These are phyloP conservation scores for Boletus holoroseus DNA, from an alignment of 1,284 basidiomycete genomes.

Conservation along the genomic window DNA sequence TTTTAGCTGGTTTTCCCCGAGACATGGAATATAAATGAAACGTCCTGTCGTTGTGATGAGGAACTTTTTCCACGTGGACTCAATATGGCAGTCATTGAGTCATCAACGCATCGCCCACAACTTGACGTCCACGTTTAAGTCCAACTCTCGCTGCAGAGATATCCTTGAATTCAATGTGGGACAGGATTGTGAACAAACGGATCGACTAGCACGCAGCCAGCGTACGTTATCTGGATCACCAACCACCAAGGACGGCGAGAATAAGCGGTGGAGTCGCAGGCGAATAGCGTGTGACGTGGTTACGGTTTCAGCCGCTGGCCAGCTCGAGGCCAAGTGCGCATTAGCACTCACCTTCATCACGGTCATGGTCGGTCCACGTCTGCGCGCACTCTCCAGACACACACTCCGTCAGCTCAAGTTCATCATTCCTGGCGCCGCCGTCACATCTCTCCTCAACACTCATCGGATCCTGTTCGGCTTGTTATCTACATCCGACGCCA, in stretches of 20 bases:
- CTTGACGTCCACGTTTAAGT: too few relatives aligned
- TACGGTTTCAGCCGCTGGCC: conserved; percentile 13
- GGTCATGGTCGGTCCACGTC: conserved; percentile 18
- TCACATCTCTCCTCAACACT: conserved; percentile 59
- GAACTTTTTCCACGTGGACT: conserved; percentile 2
- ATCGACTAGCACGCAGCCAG: not conserved
- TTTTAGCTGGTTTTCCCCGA: conserved; percentile 30
- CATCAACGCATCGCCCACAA: not conserved
- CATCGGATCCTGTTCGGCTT: conserved; percentile 46
- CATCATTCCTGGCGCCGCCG: conserved; percentile 56
- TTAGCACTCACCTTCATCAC: not conserved
- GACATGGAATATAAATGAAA: conserved; percentile 18
- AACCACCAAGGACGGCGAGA: not conserved
- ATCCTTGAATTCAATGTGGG: not conserved
- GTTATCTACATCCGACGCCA: conserved; percentile 27
- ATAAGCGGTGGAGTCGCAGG: conserved; percentile 6
- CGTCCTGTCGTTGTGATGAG: conserved; percentile 7
- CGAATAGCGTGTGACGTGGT: conserved; percentile 12
- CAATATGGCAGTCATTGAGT: conserved; percentile 17
- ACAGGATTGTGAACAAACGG: not conserved
- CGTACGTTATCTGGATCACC: not conserved
- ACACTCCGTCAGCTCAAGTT: conserved; percentile 65
- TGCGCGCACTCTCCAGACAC: conserved; percentile 38
- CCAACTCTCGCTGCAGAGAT: not conserved
- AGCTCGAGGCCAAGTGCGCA: not conserved